phyloP scores from a whole-genome alignment of 1,284 basidiomycete species.

The Neotropicomus parvogracilis region DNA sequence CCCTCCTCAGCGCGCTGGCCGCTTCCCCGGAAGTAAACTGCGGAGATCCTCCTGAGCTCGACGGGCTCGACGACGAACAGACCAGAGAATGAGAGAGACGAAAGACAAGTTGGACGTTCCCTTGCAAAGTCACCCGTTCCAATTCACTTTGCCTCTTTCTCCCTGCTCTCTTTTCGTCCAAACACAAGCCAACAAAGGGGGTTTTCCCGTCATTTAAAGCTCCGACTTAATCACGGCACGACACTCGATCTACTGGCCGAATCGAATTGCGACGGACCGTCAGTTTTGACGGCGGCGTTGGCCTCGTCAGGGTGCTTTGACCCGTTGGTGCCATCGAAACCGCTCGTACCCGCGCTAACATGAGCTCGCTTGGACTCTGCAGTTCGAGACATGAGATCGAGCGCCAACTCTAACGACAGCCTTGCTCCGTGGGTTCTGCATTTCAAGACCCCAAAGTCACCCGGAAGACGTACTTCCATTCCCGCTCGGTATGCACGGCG shows the following conservation, averaged over 20 bases:
- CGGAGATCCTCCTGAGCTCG: conserved; percentile 13
- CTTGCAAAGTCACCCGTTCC: conserved; percentile 21
- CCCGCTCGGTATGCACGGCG: too few relatives aligned
- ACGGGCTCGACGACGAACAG: conserved; percentile 19
- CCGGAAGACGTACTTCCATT: too few relatives aligned
- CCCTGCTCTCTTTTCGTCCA: conserved; percentile 18
- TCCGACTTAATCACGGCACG: conserved; percentile 23
- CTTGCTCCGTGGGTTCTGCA: background rate
- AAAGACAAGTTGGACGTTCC: conserved; percentile 25
- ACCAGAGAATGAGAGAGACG: conserved; percentile 4
- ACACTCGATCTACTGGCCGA: background rate
- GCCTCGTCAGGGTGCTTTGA: background rate
- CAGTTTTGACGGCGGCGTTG: too few relatives aligned
- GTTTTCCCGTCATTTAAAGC: conserved; percentile 18
- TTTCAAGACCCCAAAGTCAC: background rate
- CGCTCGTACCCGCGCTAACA: background rate
- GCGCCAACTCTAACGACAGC: too few relatives aligned
- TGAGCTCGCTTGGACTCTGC: background rate
- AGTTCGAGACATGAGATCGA: background rate
- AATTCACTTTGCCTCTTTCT: conserved; percentile 15
- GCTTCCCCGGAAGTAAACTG: conserved; percentile 2
- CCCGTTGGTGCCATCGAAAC: background rate
- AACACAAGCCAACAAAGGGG: conserved; percentile 30
- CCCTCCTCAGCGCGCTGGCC: conserved; percentile 7
- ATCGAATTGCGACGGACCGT: too few relatives aligned